phyloP scores from a whole-genome alignment of 768 basidiomycete species.

The Mycena latifolia region DNA sequence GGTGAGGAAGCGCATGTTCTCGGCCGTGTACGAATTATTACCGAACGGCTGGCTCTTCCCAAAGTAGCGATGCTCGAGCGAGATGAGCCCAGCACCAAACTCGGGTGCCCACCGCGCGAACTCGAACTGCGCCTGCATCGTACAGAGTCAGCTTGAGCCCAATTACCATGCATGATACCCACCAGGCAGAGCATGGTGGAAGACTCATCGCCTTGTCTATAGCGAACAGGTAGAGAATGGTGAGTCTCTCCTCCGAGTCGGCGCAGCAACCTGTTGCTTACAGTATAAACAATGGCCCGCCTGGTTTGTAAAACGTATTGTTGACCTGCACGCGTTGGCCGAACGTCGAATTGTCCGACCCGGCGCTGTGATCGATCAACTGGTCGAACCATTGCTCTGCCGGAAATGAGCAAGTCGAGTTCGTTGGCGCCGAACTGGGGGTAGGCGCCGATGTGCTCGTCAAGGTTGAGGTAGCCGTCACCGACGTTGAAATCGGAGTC shows the following conservation, averaged over 20 bases:
- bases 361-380: constrained; percentile 1
- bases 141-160: too few relatives aligned
- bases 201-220: too few relatives aligned
- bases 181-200: too few relatives aligned
- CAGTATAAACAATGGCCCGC: constrained; percentile 6
- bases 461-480: not conserved
- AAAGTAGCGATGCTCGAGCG: constrained; percentile 12
- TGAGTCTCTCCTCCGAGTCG: too few relatives aligned
- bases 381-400: constrained; percentile 10
- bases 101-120: constrained; percentile 9
- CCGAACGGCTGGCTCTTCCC: constrained; percentile 2
- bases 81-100: constrained; percentile 5
- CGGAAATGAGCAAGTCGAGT: constrained; percentile 6
- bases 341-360: not conserved
- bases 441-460: not conserved
- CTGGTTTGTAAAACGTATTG: constrained; percentile 3
- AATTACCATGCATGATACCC: too few relatives aligned
- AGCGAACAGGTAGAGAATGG: too few relatives aligned
- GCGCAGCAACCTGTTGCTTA: not conserved
- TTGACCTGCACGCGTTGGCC: constrained; percentile 7
- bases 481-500: too few relatives aligned
- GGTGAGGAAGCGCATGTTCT: constrained; percentile 14
- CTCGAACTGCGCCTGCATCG: constrained; percentile 1
- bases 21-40: constrained; percentile 9
- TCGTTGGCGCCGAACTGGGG: too few relatives aligned